Evolutionary conservation across 331 rosid species (phyloP).

Genomic region (Pyracantha coccinea): DNA sequence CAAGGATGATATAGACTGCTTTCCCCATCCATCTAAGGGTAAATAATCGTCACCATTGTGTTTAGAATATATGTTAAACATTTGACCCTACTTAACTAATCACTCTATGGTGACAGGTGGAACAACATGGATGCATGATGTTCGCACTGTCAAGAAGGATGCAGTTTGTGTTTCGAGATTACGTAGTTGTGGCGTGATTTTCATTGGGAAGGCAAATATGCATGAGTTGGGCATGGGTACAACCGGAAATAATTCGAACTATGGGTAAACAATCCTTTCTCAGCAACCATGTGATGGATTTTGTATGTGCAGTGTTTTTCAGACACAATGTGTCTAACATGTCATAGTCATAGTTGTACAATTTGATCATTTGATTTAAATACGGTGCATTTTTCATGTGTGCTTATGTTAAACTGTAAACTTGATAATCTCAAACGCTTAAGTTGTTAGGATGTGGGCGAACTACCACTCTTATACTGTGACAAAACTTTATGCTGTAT

Average conservation of each 20-base stretch:
- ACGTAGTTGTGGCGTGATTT: constrained; percentile 82
- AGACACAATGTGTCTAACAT: not conserved
- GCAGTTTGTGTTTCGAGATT: constrained; percentile 62
- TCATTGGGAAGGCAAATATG: constrained; percentile 94
- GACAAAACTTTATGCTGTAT: not conserved
- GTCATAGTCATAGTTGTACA: not conserved
- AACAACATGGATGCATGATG: constrained; percentile 93
- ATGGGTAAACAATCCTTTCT: constrained; percentile 39
- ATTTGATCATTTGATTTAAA: not conserved
- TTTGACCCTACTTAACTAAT: constrained; percentile 3
- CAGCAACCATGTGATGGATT: not conserved
- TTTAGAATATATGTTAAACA: not conserved
- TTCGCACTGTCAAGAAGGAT: constrained; percentile 58
- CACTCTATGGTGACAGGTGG: constrained; percentile 50
- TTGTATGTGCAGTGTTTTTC: constrained; percentile 8
- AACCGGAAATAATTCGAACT: constrained; percentile 87
- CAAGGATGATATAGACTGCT: constrained; percentile 96
- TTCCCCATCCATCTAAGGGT: constrained; percentile 82
- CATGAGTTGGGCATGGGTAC: constrained; percentile 98
- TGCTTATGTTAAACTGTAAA: not conserved
- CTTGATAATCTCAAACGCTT: not conserved
- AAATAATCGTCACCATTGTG: not conserved
- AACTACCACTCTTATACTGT: not conserved
- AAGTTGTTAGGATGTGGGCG: not conserved
- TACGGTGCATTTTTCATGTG: not conserved